A percentile compares a stretch with the other conserved stretches of the same genome.
phyloP scores from a whole-genome alignment of 768 basidiomycete species.

The Phanerodontia chrysosporium region DNA sequence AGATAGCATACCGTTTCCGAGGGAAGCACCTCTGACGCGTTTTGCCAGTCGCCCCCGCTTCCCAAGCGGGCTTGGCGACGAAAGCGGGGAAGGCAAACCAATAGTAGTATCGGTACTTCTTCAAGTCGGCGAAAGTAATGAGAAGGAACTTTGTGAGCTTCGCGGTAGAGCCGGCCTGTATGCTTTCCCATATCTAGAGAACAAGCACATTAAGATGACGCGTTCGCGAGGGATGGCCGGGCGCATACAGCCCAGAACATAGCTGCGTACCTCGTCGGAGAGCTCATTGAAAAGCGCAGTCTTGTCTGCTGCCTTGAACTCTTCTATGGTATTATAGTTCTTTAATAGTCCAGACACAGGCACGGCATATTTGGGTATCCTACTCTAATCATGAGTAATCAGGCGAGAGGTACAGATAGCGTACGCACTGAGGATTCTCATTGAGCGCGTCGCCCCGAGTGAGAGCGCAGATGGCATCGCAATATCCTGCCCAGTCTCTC shows the following conservation, averaged over 20 bases:
- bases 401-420: not conserved
- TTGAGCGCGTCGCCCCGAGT: constrained; percentile 63
- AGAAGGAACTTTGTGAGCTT: constrained; percentile 77
- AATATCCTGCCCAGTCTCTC: constrained; percentile 71
- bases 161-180: constrained; percentile 46
- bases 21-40: not conserved
- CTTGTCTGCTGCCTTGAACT: constrained; percentile 90
- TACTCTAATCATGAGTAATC: constrained; percentile 18
- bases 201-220: not conserved
- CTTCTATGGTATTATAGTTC: constrained; percentile 97
- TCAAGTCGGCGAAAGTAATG: constrained; percentile 94
- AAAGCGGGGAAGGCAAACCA: constrained; percentile 98
- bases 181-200: constrained; percentile 65
- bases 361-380: constrained; percentile 46
- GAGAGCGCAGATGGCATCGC: constrained; percentile 64
- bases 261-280: constrained; percentile 53
- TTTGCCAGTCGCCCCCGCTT: constrained; percentile 66
- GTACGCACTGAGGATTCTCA: constrained; percentile 39
- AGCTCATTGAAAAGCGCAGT: constrained; percentile 74
- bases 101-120: constrained; percentile 96
- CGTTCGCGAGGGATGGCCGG: too few relatives aligned
- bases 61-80: constrained; percentile 86
- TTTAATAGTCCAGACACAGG: constrained; percentile 65
- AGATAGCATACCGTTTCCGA: too few relatives aligned
- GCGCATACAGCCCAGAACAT: not conserved